Evolutionary conservation across 345 rosid species (phyloP).

Genomic region (Eucalyptus tenuipes): DNA sequence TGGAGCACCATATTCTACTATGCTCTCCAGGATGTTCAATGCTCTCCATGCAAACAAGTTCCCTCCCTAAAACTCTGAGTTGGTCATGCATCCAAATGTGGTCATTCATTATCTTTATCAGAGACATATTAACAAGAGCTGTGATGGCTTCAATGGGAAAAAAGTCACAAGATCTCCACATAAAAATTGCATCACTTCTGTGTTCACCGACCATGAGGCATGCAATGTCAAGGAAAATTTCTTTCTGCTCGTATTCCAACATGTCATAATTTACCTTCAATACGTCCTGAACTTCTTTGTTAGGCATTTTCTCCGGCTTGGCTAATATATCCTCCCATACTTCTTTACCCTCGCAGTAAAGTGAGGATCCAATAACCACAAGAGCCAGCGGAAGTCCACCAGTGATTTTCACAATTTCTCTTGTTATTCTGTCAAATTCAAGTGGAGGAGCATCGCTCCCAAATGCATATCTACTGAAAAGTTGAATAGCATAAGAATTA

Average conservation of each 20-base stretch:
- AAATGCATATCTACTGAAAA: not conserved
- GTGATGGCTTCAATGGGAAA: not conserved
- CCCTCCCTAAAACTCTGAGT: not conserved
- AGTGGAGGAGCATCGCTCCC: not conserved
- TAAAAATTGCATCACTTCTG: not conserved
- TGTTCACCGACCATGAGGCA: not conserved
- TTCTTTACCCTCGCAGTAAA: not conserved
- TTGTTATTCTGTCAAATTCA: not conserved
- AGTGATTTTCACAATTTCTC: not conserved
- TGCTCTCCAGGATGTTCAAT: not conserved
- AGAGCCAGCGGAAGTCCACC: conserved; percentile 1
- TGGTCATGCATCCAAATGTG: conserved; percentile 1
- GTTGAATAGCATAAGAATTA: not conserved
- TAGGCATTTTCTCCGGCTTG: not conserved
- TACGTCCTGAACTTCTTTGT: not conserved
- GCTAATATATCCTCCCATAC: not conserved
- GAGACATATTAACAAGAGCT: not conserved
- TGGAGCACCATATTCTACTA: not conserved
- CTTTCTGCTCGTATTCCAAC: not conserved
- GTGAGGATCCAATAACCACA: not conserved
- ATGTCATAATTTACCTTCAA: not conserved
- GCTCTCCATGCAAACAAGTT: not conserved
- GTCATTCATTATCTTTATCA: not conserved
- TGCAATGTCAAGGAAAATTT: conserved; percentile 1
- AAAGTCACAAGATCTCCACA: not conserved